These are phyloP conservation scores for Rhizophagus clarus DNA, from an alignment of 192 early-diverging fungal genomes.

Conservation along the genomic window DNA sequence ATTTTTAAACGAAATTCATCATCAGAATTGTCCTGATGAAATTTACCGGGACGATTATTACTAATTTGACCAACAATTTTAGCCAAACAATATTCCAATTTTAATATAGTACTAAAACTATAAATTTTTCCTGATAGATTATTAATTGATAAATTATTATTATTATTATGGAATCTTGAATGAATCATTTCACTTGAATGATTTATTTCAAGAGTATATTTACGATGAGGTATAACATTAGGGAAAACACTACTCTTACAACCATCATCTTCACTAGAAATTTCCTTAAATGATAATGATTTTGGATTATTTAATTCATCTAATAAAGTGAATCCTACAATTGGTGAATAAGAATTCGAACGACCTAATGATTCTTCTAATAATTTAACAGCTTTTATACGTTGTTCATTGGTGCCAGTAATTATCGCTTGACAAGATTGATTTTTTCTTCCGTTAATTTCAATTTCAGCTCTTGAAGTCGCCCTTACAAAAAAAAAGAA, in stretches of 20 bases:
- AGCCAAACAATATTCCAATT: background rate
- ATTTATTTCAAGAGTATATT: background rate
- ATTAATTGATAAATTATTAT: background rate
- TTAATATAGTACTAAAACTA: too few relatives aligned
- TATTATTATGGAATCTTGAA: too few relatives aligned
- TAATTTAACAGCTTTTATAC: background rate
- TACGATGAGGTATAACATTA: background rate
- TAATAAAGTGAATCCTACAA: background rate
- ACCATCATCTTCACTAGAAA: background rate
- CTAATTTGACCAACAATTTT: background rate
- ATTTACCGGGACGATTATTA: too few relatives aligned
- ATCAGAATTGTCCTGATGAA: background rate
- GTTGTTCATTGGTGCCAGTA: background rate
- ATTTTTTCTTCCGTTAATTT: background rate
- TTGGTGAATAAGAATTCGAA: background rate
- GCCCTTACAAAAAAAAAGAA: background rate
- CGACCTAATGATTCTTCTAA: background rate
- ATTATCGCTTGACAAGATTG: background rate
- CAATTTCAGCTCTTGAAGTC: background rate
- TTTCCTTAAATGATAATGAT: background rate
- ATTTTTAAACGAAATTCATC: background rate
- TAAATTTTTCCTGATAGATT: background rate
- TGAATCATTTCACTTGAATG: background rate
- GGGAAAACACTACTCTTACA: too few relatives aligned
- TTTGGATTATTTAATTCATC: background rate